Evolutionary conservation across 495 filamentous ascomycete genomes (phyloP).

Genomic region (Aspergillus biplanus): DNA sequence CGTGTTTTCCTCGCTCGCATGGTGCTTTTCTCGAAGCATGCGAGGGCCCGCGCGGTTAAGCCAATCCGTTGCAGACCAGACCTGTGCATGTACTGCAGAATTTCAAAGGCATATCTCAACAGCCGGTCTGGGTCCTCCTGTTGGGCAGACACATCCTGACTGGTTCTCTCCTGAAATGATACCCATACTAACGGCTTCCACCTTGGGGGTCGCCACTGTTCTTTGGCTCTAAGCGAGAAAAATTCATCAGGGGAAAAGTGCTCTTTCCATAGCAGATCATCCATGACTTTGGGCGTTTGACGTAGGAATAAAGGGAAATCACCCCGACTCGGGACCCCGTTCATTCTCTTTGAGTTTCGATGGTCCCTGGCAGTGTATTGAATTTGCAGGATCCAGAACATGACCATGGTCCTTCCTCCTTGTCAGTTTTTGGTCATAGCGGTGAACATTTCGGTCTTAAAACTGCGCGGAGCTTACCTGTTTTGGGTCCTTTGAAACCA

Average conservation of each 20-base stretch:
- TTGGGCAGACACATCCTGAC: neutral
- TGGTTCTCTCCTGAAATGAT: neutral
- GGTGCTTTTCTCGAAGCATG: neutral
- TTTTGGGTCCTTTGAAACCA: neutral
- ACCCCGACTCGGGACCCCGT: neutral
- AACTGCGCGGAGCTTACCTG: neutral
- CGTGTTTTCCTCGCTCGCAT: neutral
- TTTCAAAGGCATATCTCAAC: constrained; percentile 1
- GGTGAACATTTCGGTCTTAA: neutral
- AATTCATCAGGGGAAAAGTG: neutral
- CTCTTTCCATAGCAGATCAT: neutral
- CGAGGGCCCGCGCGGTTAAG: neutral
- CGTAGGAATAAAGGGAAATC: constrained; percentile 7
- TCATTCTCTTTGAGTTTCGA: neutral
- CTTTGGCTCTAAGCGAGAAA: neutral
- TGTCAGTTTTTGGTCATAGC: too few relatives aligned
- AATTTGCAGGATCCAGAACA: constrained; percentile 8
- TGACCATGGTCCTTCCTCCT: neutral
- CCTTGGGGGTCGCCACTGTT: neutral
- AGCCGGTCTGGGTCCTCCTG: neutral
- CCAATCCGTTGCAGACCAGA: neutral
- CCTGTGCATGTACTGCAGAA: neutral
- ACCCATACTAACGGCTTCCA: neutral
- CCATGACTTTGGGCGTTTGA: neutral
- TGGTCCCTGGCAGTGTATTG: neutral